These are phyloP conservation scores for Xylariomycetidae sp. DNA, from an alignment of 2,329 filamentous ascomycete species.

Conservation along the genomic window DNA sequence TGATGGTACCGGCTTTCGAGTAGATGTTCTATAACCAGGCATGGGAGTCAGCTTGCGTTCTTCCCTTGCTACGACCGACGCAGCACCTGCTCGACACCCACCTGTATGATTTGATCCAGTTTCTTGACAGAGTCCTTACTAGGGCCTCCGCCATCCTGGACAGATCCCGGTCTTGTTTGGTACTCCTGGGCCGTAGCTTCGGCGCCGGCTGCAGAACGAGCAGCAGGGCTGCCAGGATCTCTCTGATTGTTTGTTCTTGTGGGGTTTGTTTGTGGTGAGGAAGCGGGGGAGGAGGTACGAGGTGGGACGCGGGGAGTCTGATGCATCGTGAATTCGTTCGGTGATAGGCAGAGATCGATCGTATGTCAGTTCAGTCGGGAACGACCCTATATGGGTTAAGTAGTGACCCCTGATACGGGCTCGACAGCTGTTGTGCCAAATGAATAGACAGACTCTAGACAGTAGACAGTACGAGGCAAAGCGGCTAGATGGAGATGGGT, in stretches of 20 bases:
- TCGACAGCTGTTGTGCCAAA: too few species aligned
- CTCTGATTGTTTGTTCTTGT: constrained; percentile 69
- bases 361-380: constrained; percentile 1
- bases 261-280: constrained; percentile 67
- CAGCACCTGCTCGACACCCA: too few species aligned
- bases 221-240: constrained; percentile 46
- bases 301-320: constrained; percentile 78
- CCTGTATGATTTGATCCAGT: constrained; percentile 91
- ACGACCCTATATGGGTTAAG: too few species aligned
- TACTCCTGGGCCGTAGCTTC: constrained; percentile 36
- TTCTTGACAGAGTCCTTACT: constrained; percentile 69
- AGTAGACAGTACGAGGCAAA: too few species aligned
- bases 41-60: too few species aligned
- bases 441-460: too few species aligned
- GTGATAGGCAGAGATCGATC: not conserved
- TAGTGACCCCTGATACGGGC: too few species aligned
- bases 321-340: constrained; percentile 61
- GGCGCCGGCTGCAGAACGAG: constrained; percentile 39
- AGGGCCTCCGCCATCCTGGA: constrained; percentile 40
- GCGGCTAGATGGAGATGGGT: constrained; percentile 19
- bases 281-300: constrained; percentile 67
- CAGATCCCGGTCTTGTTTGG: constrained; percentile 43
- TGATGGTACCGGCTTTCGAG: constrained; percentile 78
- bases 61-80: too few species aligned
- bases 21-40: constrained; percentile 70